These are phyloP conservation scores for Cordyceps cicadae DNA, from an alignment of 2,329 filamentous ascomycete species.

Conservation along the genomic window DNA sequence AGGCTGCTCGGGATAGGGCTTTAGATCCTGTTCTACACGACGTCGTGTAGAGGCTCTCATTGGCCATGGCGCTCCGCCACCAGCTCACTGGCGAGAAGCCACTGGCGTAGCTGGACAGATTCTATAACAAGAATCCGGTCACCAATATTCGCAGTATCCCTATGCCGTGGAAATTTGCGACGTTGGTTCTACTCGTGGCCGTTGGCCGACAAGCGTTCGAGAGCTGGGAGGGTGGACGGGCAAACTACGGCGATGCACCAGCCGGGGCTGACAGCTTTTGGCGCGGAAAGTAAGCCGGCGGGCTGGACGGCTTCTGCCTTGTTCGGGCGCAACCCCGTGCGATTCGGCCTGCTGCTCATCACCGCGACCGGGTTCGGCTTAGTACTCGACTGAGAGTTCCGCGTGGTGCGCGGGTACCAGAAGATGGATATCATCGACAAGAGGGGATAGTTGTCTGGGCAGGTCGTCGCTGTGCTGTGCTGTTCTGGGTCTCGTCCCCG, in stretches of 20 bases:
- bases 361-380: no score
- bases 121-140: background rate
- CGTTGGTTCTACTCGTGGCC: background rate
- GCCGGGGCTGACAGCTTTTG: background rate
- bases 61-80: background rate
- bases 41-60: background rate
- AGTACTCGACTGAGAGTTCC: background rate
- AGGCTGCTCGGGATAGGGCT: background rate
- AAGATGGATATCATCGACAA: conserved; percentile 8
- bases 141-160: background rate
- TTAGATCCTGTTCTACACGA: background rate
- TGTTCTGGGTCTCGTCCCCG: no score
- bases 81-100: conserved; percentile 1
- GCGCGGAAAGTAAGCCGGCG: background rate
- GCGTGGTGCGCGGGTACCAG: conserved; percentile 1
- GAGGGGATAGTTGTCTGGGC: background rate
- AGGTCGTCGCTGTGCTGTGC: background rate
- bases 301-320: background rate
- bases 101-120: no score
- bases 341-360: background rate
- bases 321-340: background rate
- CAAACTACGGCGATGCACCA: background rate
- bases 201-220: background rate
- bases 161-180: background rate
- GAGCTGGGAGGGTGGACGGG: background rate